phyloP scores from a whole-genome alignment of 192 early-diverging fungal species.

The Linderina pennispora region DNA sequence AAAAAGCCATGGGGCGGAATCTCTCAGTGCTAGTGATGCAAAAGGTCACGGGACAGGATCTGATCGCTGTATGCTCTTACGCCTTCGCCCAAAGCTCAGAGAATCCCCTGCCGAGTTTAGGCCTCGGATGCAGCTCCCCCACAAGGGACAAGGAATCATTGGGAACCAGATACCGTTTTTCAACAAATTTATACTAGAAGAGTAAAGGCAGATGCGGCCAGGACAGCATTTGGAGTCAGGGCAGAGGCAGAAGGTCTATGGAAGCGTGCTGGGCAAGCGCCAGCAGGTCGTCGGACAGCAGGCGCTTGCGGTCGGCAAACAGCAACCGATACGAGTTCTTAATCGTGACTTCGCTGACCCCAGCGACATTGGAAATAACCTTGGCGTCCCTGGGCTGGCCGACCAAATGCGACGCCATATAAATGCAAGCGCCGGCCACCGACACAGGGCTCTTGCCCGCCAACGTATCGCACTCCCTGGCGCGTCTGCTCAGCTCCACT shows the following conservation, averaged over 20 bases:
- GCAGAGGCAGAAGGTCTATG: constrained; percentile 16
- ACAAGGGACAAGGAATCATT: too few species aligned
- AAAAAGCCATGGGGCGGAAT: background rate
- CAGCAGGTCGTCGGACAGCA: constrained; percentile 41
- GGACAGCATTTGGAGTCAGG: background rate
- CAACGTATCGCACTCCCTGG: constrained; percentile 74
- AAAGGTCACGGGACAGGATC: too few species aligned
- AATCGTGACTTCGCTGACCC: constrained; percentile 92
- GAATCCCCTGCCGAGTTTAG: too few species aligned
- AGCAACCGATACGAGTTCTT: constrained; percentile 76
- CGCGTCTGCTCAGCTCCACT: constrained; percentile 61
- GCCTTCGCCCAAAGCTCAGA: too few species aligned
- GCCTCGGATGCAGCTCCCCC: too few species aligned
- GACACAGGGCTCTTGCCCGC: constrained; percentile 90
- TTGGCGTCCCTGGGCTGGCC: constrained; percentile 58
- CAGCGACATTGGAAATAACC: constrained; percentile 78
- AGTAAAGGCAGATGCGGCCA: background rate
- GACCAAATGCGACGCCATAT: constrained; percentile 73
- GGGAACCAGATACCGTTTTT: too few species aligned
- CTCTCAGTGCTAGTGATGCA: too few species aligned
- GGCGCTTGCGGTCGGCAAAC: constrained; percentile 50
- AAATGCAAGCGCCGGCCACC: constrained; percentile 88
- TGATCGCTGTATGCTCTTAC: too few species aligned
- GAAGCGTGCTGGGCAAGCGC: constrained; percentile 10
- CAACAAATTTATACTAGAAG: too few species aligned